Evolutionary conservation across 139 green algal genomes (phyloP).

Genomic region (Ettlia oleoabundans): DNA sequence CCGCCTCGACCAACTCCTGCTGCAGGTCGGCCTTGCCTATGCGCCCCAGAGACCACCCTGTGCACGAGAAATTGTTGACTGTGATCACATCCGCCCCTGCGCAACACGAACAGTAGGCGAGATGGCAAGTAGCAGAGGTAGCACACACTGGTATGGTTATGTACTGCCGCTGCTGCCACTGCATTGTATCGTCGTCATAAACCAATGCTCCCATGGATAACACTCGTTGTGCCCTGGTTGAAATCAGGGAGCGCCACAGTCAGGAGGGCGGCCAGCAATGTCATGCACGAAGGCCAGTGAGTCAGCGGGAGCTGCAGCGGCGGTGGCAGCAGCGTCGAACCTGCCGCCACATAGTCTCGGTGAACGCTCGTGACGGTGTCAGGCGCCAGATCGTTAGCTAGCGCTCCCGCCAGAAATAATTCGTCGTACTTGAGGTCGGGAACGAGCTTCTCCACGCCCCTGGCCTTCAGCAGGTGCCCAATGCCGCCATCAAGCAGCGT

Average conservation of each 20-base stretch:
- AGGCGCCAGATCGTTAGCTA: conserved; percentile 55
- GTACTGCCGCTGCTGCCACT: neutral
- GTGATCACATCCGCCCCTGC: conserved; percentile 60
- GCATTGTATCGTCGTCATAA: neutral
- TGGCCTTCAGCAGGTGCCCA: conserved; percentile 50
- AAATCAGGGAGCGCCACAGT: too few species aligned
- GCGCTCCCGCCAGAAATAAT: conserved; percentile 49
- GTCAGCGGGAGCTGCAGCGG: neutral
- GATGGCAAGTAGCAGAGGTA: too few species aligned
- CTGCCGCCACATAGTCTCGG: conserved; percentile 52
- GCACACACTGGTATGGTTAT: neutral
- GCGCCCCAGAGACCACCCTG: conserved; percentile 16
- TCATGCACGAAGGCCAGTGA: neutral
- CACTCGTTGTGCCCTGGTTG: too few species aligned
- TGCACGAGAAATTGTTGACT: conserved; percentile 68
- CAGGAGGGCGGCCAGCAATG: neutral
- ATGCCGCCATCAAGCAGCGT: conserved; percentile 46
- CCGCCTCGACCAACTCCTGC: conserved; percentile 25
- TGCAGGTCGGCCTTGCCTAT: conserved; percentile 9
- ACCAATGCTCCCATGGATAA: too few species aligned
- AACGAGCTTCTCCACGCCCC: conserved; percentile 8
- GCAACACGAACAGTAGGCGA: too few species aligned
- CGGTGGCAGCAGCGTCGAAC: neutral
- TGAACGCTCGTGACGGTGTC: conserved; percentile 52
- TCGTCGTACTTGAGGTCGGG: conserved; percentile 38